A percentile compares a stretch with the other conserved stretches of the same genome.
Conservation (phyloP, 2,329 filamentous ascomycete genomes). For the Trichoderma sp. region DNA sequence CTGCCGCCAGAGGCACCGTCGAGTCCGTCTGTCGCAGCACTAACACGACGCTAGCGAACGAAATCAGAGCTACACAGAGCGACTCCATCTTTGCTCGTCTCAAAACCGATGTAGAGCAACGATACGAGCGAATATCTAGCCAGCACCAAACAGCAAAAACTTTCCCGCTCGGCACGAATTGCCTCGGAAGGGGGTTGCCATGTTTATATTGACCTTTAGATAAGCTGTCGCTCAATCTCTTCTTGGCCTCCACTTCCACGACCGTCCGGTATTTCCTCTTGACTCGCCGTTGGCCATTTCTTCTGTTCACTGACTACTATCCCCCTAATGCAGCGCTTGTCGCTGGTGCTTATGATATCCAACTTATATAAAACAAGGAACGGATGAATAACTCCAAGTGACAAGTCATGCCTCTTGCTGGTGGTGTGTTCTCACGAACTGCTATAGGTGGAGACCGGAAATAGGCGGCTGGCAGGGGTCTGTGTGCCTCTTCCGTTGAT, state of each 20-base stretch:
- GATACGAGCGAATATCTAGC: neutral
- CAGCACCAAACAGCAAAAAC: neutral
- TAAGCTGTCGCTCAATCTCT: neutral
- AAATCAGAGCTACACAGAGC: neutral
- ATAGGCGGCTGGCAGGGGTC: neutral
- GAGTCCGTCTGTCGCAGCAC: neutral
- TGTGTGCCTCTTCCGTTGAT: neutral
- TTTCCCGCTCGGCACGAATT: neutral
- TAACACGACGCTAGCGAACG: neutral
- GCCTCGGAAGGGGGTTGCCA: neutral
- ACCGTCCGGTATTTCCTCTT: neutral
- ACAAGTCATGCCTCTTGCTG: neutral
- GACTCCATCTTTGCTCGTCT: constrained; percentile 1
- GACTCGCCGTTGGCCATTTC: neutral
- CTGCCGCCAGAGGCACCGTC: neutral
- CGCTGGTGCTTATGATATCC: neutral
- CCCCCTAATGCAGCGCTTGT: constrained; percentile 2
- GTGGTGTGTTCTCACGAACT: neutral
- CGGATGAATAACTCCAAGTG: neutral
- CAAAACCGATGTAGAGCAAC: neutral
- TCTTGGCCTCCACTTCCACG: neutral
- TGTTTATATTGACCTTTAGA: neutral
- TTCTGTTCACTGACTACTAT: neutral
- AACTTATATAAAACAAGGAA: neutral
- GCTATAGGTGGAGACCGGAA: neutral